Base-by-base conservation (phyloP, 1,139 yeast species). In the Lodderomyces margitis region DNA sequence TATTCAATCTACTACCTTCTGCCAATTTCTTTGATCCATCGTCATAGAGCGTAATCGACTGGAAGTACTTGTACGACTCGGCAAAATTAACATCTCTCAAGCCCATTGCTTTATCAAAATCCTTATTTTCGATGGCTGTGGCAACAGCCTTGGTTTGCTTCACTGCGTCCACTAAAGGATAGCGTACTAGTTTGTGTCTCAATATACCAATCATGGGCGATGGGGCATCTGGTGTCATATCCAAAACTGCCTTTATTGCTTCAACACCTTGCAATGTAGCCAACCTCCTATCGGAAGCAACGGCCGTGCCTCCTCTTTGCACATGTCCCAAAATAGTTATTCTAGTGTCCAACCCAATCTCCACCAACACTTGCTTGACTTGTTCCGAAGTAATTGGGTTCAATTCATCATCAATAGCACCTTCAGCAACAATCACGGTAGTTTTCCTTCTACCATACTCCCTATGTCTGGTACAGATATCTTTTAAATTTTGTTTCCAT, bases 291-390 rank as follows among this genome's bases (percentile, higher is more conserved):
- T 92, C 98, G 59, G 74, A 84, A 3, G 98, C 97, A 43, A 89
- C 96, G 3, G 98, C 97, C 34, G 95, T 78, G 61, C 98, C 98
- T 68, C 98, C 98, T 68, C 98, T 82, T 72, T 92, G 98, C 39
- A 92, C 96, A 61, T 92, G 98, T 33, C 98, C 98, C 52, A 92
- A 74, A 20, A 95, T 88, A 39, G 98, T 92, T 55, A 91, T 84
- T 64, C 98, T 80, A 16, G 98, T 91, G 59, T 92, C 98, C 43
- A 92, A 75, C 6, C 96, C 96, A 51, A 91, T 74, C 42, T 80
- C 83, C 38, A 83, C 92, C 48, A 92, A 75, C 12, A 83, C 88
- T 40, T 86, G 76, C 64, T 85, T 85, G 41, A 92, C 97, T 49
- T 82, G 81, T 42, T 79, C 80, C 12, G 95, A 75, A 19, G 89